Evolutionary conservation across 306 rosid genomes (phyloP), one percentile per base, ranked within the genome.

Genomic region (Coriaria nepalensis): DNA sequence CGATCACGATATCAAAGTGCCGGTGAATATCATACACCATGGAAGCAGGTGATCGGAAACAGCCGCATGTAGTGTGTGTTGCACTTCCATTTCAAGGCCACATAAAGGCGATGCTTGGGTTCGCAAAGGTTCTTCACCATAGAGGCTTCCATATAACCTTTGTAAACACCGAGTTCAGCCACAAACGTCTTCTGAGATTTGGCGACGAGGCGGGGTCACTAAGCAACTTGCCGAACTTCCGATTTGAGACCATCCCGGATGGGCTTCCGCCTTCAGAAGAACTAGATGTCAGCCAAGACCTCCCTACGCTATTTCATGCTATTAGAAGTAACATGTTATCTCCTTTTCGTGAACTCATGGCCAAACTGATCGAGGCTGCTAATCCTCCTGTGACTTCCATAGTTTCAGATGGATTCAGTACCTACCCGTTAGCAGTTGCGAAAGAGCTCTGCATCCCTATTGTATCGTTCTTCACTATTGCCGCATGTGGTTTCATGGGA

Each of bases 111-210:
- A 67, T 67, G 73, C 52, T 72, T 6, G 50, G 58, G 43, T 57
- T 72, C 4, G 70, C 73, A 11, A 62, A 72, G 42, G 53, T 72
- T 12, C 73, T 72, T 60, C 73, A 72, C 43, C 49, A 9, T 45
- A 51, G 46, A 35, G 73, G 78, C 64, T 67, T 67, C 14, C 73
- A 72, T 49, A 37, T 72, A 46, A 72, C 78, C 53, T 63, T 72
- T n/a, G 70, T 72, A 13, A 53, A 62, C 78, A 53, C 67, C 4
- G 64, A 72, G 49, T 67, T 7, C 61, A 72, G 67, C 73, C 78
- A 63, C 43, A 45, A 35, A 1, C 78, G 78, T 34, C 70, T 72
- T 39, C 70, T 67, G 37, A 62, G 39, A 7, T 66, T 72, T 7
- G 29, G 29, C 29, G 29, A 3, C 29, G 29, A 20, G 29, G 29